phyloP scores from a whole-genome alignment of 371 early-diverging fungal species.

The Dipsacomyces acuminosporus region DNA sequence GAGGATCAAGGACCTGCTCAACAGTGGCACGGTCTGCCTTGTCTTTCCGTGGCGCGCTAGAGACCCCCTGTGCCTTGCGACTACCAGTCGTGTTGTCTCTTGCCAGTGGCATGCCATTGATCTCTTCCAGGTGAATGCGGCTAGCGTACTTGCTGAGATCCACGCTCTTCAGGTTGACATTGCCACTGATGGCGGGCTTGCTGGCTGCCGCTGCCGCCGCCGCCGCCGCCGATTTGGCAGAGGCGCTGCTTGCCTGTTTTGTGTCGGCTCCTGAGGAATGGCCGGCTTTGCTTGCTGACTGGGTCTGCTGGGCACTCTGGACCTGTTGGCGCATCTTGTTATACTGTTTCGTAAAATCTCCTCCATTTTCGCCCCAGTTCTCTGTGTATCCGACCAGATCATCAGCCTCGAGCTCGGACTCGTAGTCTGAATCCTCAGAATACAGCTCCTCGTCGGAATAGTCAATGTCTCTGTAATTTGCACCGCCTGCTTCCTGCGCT shows the following conservation, averaged over 20 bases:
- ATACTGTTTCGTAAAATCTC: conserved; percentile 88
- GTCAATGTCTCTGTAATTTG: neutral
- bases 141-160: conserved; percentile 57
- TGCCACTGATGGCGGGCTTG: conserved; percentile 45
- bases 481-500: neutral
- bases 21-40: conserved; percentile 97
- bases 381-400: conserved; percentile 44
- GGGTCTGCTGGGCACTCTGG: conserved; percentile 15
- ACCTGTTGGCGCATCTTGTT: conserved; percentile 64
- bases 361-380: conserved; percentile 48
- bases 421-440: conserved; percentile 11
- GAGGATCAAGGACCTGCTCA: conserved; percentile 97
- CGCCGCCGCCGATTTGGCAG: conserved; percentile 20
- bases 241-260: neutral
- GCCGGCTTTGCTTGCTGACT: too few relatives aligned
- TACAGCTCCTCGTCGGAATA: conserved; percentile 21
- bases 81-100: conserved; percentile 63
- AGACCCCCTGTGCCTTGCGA: conserved; percentile 71
- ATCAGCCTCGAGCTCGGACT: conserved; percentile 36
- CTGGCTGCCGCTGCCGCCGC: conserved; percentile 13
- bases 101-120: conserved; percentile 43
- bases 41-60: conserved; percentile 58
- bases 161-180: conserved; percentile 53
- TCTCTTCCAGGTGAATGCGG: conserved; percentile 59
- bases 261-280: too few relatives aligned